Conservation (phyloP, 2,329 filamentous ascomycete genomes). For the Alternaria novae-zelandiae region DNA sequence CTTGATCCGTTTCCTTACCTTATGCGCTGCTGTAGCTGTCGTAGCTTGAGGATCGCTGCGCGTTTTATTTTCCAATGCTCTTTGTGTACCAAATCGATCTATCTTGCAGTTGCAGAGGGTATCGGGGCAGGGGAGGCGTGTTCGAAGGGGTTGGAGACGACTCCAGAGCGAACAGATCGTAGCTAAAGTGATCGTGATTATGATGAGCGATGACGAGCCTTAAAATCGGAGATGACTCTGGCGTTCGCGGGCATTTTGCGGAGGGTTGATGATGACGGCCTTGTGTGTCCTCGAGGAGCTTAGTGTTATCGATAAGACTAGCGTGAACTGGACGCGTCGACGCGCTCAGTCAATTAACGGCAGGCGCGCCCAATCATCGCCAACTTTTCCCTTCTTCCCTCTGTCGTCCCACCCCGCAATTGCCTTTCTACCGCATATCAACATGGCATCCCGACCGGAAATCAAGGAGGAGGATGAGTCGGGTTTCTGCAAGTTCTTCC, state of each 20-base stretch:
- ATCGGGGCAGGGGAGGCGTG: neutral
- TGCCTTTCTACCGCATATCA: neutral
- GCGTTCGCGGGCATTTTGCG: neutral
- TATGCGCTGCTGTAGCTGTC: neutral
- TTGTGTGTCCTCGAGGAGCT: neutral
- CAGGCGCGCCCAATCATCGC: constrained; percentile 3
- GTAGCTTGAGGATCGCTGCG: neutral
- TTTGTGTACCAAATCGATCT: neutral
- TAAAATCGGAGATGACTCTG: neutral
- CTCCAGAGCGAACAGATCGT: neutral
- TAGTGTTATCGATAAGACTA: constrained; percentile 5
- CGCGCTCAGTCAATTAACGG: constrained; percentile 10
- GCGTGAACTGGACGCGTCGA: constrained; percentile 9
- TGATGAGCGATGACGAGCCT: neutral
- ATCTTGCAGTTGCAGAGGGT: neutral
- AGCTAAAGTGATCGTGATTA: neutral
- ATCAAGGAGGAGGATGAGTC: constrained; percentile 88
- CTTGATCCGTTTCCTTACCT: neutral
- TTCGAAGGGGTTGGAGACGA: neutral
- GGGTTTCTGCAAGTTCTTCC: constrained; percentile 96
- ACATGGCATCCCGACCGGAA: constrained; percentile 63
- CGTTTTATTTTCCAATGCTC: neutral
- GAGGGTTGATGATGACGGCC: neutral
- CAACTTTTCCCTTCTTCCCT: neutral
- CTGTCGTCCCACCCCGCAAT: neutral